Evolutionary conservation across 345 rosid genomes (phyloP).

Genomic region (Aquilaria sinensis): DNA sequence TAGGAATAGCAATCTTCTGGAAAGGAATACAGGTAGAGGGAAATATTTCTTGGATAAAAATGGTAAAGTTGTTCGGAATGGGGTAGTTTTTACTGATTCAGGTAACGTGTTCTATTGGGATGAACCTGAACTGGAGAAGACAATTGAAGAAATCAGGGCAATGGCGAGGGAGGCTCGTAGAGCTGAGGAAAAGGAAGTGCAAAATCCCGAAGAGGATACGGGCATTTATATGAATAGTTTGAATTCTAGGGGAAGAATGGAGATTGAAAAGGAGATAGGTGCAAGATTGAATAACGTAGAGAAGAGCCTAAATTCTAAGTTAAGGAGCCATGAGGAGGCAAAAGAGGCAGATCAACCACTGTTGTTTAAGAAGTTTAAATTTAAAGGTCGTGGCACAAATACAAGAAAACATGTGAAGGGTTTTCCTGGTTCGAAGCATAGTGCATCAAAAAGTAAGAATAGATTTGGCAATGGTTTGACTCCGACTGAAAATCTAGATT

Average conservation of each 20-base stretch:
- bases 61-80: slow-evolving; percentile 10
- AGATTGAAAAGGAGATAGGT: slow-evolving; percentile 62
- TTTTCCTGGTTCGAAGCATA: slow-evolving; percentile 30
- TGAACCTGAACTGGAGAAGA: slow-evolving; percentile 37
- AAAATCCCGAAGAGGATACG: slow-evolving; percentile 21
- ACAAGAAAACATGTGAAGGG: slow-evolving; percentile 33
- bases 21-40: slow-evolving; percentile 4
- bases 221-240: slow-evolving; percentile 17
- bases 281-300: slow-evolving; percentile 47
- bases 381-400: slow-evolving; percentile 23
- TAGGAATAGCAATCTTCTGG: slow-evolving; percentile 4
- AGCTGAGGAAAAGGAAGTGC: slow-evolving; percentile 32
- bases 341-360: slow-evolving; percentile 24
- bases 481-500: slow-evolving; percentile 2
- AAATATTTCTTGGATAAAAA: slow-evolving; percentile 10
- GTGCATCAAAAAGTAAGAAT: slow-evolving; percentile 3
- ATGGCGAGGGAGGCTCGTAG: slow-evolving; percentile 73
- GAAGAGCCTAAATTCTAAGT: slow-evolving; percentile 46
- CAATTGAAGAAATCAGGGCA: slow-evolving; percentile 55
- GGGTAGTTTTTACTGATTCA: slow-evolving; percentile 8
- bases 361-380: slow-evolving; percentile 49
- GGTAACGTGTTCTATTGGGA: slow-evolving; percentile 26
- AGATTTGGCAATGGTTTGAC: not conserved
- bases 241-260: slow-evolving; percentile 25
- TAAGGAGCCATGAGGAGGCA: slow-evolving; percentile 15